Base-by-base conservation (phyloP, 2,329 filamentous ascomycete genomes). In the Trichoderma koningii region DNA sequence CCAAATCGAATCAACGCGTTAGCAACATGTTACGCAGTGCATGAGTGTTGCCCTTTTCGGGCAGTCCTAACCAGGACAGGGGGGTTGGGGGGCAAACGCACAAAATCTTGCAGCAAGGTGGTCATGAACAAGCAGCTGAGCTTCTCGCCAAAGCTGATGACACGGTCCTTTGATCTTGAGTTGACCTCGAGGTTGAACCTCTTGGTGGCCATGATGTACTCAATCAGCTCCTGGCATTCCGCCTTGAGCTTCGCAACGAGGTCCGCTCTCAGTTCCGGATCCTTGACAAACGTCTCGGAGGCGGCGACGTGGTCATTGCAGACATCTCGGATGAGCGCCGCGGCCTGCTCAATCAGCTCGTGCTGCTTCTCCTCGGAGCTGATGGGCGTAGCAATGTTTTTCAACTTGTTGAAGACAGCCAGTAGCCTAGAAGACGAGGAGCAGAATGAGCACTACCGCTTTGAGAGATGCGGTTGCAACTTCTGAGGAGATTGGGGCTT, bases 101-200 rank as follows among this genome's bases (percentile, higher is more conserved):
- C 85, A 72, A 85, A 83, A 72, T 97, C 93, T 74, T 90, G 87
- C 69, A 99, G 79, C 67, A 98, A 78, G 6, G 90, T 88, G 23
- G 94, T 86, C 90, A 99, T 93, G 76, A 95, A 95, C 38, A 89
- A 86, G 77, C 94, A 98, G 78, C 92, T 96, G 70, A 99, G 82
- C 80, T 97, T 98, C 83, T 99, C 95, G 63, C 95, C 95, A 71
- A 95, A 93, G 76, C 93, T 96, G 67, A 98, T 89, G 68, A 99
- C 92, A 71, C 94, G 90, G 73, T 95, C 91, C 76, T 93, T 91
- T 66, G 89, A 89, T 71, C 89, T 85, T 6, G 89, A 85, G 74
- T 91, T 92, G 73, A 93, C 90, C 76, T 93, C 90, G 48, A 89
- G 80, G 73, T 88, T 86, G 77, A 88, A 89, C 68, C 86, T 81